These are phyloP conservation scores for Coniochaeta sp. DNA, from an alignment of 2,329 filamentous ascomycete species.

Conservation along the genomic window DNA sequence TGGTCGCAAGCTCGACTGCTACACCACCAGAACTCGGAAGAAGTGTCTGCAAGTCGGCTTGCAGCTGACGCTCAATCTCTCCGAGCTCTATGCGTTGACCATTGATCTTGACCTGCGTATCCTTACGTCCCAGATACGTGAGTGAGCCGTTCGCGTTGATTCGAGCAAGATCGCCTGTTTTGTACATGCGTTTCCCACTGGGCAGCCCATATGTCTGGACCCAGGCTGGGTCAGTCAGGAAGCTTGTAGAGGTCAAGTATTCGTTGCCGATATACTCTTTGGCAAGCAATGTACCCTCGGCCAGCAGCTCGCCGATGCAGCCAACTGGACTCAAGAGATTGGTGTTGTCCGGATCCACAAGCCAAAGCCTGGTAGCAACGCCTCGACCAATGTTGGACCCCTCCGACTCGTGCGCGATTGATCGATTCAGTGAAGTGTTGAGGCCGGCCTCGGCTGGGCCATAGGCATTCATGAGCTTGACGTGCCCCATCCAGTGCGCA, in stretches of 20 bases:
- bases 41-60: too few relatives aligned
- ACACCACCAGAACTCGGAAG: too few relatives aligned
- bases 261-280: slow-evolving; percentile 31
- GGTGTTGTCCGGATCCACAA: slow-evolving; percentile 12
- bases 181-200: neutral
- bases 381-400: neutral
- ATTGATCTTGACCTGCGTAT: neutral
- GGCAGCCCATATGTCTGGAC: too few relatives aligned
- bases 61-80: neutral
- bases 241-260: neutral
- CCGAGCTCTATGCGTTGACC: neutral
- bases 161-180: neutral
- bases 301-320: slow-evolving; percentile 19
- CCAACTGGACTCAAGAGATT: slow-evolving; percentile 16
- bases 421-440: too few relatives aligned
- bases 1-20: too few relatives aligned
- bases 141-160: neutral
- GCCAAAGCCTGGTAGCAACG: slow-evolving; percentile 3
- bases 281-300: slow-evolving; percentile 26
- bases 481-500: neutral
- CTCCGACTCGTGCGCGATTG: too few relatives aligned
- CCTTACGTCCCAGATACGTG: neutral
- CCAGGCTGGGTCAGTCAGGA: neutral
- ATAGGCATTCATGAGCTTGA: slow-evolving; percentile 13
- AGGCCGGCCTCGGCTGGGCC: slow-evolving; percentile 9